phyloP scores from a whole-genome alignment of 116 monocot genomes.

The Posidonia oceanica region DNA sequence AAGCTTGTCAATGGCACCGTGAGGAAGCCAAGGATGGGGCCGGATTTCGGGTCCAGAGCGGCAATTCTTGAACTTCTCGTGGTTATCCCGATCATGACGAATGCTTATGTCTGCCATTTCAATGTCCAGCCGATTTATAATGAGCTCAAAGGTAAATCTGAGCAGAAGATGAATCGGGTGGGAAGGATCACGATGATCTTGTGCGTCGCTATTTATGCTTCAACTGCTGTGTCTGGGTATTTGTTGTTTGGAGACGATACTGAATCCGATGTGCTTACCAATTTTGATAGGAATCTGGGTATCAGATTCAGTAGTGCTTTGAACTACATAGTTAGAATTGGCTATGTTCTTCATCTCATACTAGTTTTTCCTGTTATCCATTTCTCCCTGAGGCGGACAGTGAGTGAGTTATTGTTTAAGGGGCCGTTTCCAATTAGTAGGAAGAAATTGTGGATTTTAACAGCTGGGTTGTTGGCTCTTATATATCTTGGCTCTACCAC shows the following conservation, averaged over 20 bases:
- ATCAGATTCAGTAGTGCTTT: constrained; percentile 49
- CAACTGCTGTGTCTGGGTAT: constrained; percentile 75
- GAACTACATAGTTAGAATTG: constrained; percentile 74
- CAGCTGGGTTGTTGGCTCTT: constrained; percentile 37
- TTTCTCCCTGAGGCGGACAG: constrained; percentile 80
- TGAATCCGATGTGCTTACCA: constrained; percentile 76
- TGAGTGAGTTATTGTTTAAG: constrained; percentile 38
- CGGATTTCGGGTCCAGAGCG: constrained; percentile 50
- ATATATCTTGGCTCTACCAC: constrained; percentile 76
- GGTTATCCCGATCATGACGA: constrained; percentile 97
- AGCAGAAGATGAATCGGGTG: constrained; percentile 69
- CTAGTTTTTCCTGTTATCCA: constrained; percentile 93
- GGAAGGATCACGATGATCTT: constrained; percentile 60
- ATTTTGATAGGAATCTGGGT: constrained; percentile 76
- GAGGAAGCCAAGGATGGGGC: constrained; percentile 41
- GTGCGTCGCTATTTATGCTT: constrained; percentile 58
- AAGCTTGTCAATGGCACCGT: constrained; percentile 43
- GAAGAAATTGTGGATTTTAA: constrained; percentile 43
- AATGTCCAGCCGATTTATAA: constrained; percentile 97
- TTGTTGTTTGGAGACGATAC: constrained; percentile 74
- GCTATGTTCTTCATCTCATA: constrained; percentile 79
- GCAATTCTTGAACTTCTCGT: constrained; percentile 78
- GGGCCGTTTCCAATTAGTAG: constrained; percentile 15
- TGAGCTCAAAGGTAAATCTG: constrained; percentile 66
- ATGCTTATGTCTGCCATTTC: constrained; percentile 95